Evolutionary conservation across 2,329 filamentous ascomycete species (phyloP).

Genomic region (Aspergillus melleus): DNA sequence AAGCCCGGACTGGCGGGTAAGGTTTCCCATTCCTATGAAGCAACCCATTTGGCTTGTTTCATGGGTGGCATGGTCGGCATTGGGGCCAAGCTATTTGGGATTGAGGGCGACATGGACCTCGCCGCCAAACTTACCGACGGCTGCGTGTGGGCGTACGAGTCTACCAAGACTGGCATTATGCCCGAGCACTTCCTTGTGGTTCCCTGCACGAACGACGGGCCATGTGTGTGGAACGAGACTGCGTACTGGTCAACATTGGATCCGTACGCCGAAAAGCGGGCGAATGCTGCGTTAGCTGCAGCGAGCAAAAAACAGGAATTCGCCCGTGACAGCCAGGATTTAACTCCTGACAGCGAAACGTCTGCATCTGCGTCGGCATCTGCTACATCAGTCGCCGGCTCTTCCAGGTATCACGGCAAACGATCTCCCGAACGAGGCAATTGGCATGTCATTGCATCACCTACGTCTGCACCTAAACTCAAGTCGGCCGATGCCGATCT

Average conservation of each 20-base stretch:
- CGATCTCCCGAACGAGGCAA: slow-evolving; percentile 13
- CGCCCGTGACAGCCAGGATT: not conserved
- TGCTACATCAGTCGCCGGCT: not conserved
- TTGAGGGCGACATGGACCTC: slow-evolving; percentile 55
- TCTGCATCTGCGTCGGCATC: not conserved
- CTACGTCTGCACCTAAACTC: not conserved
- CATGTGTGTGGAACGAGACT: slow-evolving; percentile 57
- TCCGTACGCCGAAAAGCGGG: slow-evolving; percentile 31
- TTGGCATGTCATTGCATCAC: slow-evolving; percentile 20
- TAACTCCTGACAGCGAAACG: slow-evolving; percentile 3
- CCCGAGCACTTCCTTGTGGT: slow-evolving; percentile 58
- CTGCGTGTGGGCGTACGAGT: slow-evolving; percentile 64
- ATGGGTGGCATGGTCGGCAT: slow-evolving; percentile 63
- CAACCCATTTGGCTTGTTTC: slow-evolving; percentile 61
- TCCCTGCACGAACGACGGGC: slow-evolving; percentile 46
- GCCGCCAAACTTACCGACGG: slow-evolving; percentile 59
- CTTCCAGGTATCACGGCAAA: not conserved
- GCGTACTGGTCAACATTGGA: slow-evolving; percentile 49
- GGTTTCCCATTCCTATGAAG: slow-evolving; percentile 49
- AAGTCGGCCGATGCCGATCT: not conserved
- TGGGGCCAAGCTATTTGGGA: slow-evolving; percentile 57
- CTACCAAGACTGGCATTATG: slow-evolving; percentile 60
- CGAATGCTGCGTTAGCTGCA: slow-evolving; percentile 6
- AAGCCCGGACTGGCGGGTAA: slow-evolving; percentile 21
- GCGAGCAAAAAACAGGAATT: not conserved